phyloP scores from a whole-genome alignment of 495 filamentous ascomycete species.

The Aspergillus ostianus region DNA sequence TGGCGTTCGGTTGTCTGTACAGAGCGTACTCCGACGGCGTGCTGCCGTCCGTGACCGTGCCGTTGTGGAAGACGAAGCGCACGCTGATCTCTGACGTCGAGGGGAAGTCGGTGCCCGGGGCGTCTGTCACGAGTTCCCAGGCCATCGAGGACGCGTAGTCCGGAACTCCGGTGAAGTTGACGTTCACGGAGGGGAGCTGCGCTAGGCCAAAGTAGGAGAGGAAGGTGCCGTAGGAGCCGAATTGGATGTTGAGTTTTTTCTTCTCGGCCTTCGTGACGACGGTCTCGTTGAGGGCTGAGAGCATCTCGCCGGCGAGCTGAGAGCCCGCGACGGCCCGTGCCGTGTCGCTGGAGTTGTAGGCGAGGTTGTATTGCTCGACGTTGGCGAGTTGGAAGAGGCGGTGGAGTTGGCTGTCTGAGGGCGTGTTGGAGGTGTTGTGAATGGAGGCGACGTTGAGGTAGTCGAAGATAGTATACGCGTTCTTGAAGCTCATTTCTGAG shows the following conservation, averaged over 20 bases:
- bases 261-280: constrained; percentile 32
- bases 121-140: constrained; percentile 53
- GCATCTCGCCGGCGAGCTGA: constrained; percentile 45
- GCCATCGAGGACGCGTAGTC: constrained; percentile 54
- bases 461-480: constrained; percentile 67
- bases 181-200: constrained; percentile 30
- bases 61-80: constrained; percentile 56
- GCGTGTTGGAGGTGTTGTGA: constrained; percentile 45
- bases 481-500: constrained; percentile 59
- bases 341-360: constrained; percentile 47
- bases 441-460: constrained; percentile 54
- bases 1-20: constrained; percentile 35
- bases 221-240: constrained; percentile 51
- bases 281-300: constrained; percentile 44
- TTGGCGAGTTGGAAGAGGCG: constrained; percentile 49
- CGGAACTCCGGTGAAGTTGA: constrained; percentile 47
- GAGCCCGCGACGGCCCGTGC: constrained; percentile 49
- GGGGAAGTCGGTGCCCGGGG: constrained; percentile 38
- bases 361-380: constrained; percentile 51
- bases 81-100: constrained; percentile 36
- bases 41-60: constrained; percentile 34
- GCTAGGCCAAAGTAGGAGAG: constrained; percentile 54
- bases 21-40: constrained; percentile 39
- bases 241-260: constrained; percentile 45
- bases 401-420: constrained; percentile 28